Evolutionary conservation across 2,329 filamentous ascomycete genomes (phyloP).

Genomic region (Aspergillus tubingensis): DNA sequence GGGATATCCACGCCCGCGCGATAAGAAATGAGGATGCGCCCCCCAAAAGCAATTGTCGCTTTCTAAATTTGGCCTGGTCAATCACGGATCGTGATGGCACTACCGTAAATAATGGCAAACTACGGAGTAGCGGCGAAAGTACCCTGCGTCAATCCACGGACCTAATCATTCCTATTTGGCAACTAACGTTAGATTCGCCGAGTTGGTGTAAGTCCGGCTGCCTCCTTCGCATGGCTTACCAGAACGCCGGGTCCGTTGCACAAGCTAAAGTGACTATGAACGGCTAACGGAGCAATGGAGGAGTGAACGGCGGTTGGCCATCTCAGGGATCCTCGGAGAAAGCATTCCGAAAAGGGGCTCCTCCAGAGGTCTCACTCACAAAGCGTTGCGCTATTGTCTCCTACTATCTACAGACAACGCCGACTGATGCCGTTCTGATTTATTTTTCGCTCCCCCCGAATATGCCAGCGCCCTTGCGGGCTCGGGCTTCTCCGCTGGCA

Average conservation of each 20-base stretch:
- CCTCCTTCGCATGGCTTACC: conserved; percentile 19
- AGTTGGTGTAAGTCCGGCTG: conserved; percentile 1
- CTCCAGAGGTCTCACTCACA: neutral
- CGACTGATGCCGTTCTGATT: neutral
- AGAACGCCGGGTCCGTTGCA: conserved; percentile 14
- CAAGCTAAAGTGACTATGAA: conserved; percentile 1
- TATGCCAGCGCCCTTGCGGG: conserved; percentile 4
- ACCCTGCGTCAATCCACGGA: conserved; percentile 5
- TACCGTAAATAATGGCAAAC: conserved; percentile 6
- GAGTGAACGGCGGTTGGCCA: neutral
- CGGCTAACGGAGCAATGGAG: neutral
- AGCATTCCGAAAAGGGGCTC: neutral
- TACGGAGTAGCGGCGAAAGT: conserved; percentile 1
- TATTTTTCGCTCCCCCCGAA: neutral
- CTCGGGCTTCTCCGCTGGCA: conserved; percentile 2
- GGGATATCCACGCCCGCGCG: neutral
- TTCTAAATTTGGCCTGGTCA: conserved; percentile 6
- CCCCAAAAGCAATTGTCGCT: conserved; percentile 14
- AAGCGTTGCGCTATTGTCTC: neutral
- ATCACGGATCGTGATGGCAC: conserved; percentile 2
- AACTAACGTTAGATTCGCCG: conserved; percentile 4
- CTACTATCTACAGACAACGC: neutral
- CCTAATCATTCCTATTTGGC: neutral
- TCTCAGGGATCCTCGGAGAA: neutral
- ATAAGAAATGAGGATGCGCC: conserved; percentile 7